phyloP scores from a whole-genome alignment of 768 basidiomycete genomes.

The Pleurotus tuoliensis region DNA sequence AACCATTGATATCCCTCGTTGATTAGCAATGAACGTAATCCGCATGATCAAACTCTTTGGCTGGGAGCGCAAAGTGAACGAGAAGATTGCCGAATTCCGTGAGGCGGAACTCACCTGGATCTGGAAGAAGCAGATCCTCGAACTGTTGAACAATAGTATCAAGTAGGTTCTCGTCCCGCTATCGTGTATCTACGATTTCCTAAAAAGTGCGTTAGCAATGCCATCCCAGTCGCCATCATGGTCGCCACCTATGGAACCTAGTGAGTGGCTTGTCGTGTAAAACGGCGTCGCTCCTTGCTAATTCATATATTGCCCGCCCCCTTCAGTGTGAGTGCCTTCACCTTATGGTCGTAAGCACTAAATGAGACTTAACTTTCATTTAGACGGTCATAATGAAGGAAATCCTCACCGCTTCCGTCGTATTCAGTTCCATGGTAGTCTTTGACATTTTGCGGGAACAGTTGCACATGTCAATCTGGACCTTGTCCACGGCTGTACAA shows the following conservation, averaged over 20 bases:
- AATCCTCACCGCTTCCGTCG: constrained; percentile 34
- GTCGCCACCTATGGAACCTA: constrained; percentile 58
- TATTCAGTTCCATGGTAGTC: constrained; percentile 52
- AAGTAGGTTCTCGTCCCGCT: constrained; percentile 28
- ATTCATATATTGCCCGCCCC: background rate
- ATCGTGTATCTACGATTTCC: background rate
- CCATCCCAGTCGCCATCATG: constrained; percentile 65
- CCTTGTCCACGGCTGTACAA: constrained; percentile 20
- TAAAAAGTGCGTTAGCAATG: constrained; percentile 34
- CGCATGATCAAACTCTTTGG: constrained; percentile 73
- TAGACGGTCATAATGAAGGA: constrained; percentile 37
- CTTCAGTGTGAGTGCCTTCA: background rate
- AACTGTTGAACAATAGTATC: constrained; percentile 37
- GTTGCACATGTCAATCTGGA: constrained; percentile 34
- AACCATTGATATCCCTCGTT: too few relatives aligned
- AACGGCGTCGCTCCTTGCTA: background rate
- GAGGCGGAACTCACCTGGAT: constrained; percentile 56
- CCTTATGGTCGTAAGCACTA: background rate
- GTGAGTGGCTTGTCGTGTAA: constrained; percentile 24
- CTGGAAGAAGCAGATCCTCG: constrained; percentile 48
- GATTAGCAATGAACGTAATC: constrained; percentile 46
- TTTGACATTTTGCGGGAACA: constrained; percentile 60
- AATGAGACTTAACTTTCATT: background rate
- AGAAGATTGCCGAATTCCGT: constrained; percentile 50
- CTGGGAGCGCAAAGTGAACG: constrained; percentile 54